A percentile compares a stretch with the other conserved stretches of the same genome.
phyloP scores from a whole-genome alignment of 805 yeast genomes.

The Cyberlindnera amylophila region DNA sequence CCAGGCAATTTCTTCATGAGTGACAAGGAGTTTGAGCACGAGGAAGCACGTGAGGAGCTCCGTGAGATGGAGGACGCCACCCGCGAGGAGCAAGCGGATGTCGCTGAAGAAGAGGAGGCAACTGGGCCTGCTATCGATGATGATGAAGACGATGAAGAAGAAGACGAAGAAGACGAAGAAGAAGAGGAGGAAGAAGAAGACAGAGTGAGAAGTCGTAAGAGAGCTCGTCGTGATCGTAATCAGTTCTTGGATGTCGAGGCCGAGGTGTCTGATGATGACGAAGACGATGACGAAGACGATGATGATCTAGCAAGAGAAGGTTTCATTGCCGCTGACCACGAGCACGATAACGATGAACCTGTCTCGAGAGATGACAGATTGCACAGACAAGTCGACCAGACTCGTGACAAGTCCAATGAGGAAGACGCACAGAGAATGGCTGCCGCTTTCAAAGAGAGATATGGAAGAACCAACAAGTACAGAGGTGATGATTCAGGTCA shows the following conservation, averaged over 20 bases:
- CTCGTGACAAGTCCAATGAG: conserved; percentile 81
- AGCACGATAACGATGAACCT: conserved; percentile 53
- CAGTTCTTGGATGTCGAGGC: conserved; percentile 96
- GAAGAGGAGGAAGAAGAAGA: conserved; percentile 49
- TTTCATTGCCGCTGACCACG: conserved; percentile 68
- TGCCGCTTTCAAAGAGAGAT: conserved; percentile 84
- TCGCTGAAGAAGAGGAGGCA: conserved; percentile 34
- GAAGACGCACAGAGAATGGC: conserved; percentile 95
- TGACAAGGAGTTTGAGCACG: conserved; percentile 24
- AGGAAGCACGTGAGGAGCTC: conserved; percentile 21
- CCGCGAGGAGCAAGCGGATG: conserved; percentile 27
- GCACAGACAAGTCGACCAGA: conserved; percentile 87
- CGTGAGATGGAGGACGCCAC: conserved; percentile 23
- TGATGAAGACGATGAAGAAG: conserved; percentile 23
- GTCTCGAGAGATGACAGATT: conserved; percentile 63
- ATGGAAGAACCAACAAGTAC: conserved; percentile 82
- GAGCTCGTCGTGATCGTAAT: conserved; percentile 54
- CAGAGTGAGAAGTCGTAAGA: conserved; percentile 41
- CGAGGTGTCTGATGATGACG: conserved; percentile 97
- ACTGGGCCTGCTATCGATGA: conserved; percentile 31
- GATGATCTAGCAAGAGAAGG: conserved; percentile 85
- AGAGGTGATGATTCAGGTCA: conserved; percentile 78
- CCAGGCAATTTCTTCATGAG: conserved; percentile 17
- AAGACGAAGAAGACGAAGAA: conserved; percentile 40
- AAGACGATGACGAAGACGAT: conserved; percentile 91